Conservation (phyloP, 2,329 filamentous ascomycete species). For the Penicillium sp. region DNA sequence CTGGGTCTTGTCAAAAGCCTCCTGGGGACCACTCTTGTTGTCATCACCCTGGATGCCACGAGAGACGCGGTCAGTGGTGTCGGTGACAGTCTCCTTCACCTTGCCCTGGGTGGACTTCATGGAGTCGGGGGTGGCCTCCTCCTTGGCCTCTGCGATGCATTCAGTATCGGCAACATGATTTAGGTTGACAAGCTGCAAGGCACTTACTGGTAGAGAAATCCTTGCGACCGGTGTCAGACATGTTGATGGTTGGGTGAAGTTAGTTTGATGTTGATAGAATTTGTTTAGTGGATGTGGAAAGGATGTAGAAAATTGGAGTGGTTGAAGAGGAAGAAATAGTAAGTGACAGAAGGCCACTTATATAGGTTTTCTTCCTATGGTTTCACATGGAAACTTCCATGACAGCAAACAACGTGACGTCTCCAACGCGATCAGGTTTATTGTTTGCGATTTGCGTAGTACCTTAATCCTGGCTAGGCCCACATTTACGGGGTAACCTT, state of each 20-base stretch:
- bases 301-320: constrained; percentile 1
- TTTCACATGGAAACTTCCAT: not conserved
- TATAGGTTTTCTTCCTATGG: constrained; percentile 17
- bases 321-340: constrained; percentile 1
- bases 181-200: not conserved
- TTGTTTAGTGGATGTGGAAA: constrained; percentile 4
- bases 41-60: constrained; percentile 51
- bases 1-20: constrained; percentile 48
- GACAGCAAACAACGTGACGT: constrained; percentile 18
- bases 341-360: constrained; percentile 13
- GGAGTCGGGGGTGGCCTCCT: constrained; percentile 56
- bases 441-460: not conserved
- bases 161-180: constrained; percentile 21
- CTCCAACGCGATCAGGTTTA: not conserved
- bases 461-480: not conserved
- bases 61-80: constrained; percentile 52
- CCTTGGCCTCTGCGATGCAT: constrained; percentile 46
- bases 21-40: constrained; percentile 53
- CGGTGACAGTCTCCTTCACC: constrained; percentile 54
- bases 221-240: constrained; percentile 61
- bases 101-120: constrained; percentile 59
- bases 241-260: constrained; percentile 39
- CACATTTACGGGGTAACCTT: too few species aligned
- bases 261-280: not conserved
- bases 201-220: constrained; percentile 51